phyloP scores from a whole-genome alignment of 2,329 filamentous ascomycete genomes.

The Fusarium subglutinans region DNA sequence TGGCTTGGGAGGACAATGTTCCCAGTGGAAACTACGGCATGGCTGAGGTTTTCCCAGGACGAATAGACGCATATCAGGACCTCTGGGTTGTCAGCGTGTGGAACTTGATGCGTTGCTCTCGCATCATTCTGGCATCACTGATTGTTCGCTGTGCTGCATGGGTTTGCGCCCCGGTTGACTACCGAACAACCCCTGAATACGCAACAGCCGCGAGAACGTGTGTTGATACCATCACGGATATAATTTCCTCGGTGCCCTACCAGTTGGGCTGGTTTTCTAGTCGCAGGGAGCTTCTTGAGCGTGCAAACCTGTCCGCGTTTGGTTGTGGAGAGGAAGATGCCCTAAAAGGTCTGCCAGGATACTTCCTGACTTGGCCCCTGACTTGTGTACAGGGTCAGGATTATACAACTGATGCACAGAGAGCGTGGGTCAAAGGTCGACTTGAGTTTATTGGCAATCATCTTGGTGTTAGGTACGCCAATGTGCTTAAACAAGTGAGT shows the following conservation, averaged over 20 bases:
- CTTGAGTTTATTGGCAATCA: conserved; percentile 64
- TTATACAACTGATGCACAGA: conserved; percentile 67
- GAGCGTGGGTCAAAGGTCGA: conserved; percentile 64
- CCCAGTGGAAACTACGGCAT: conserved; percentile 61
- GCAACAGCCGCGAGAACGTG: conserved; percentile 62
- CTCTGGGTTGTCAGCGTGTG: conserved; percentile 67
- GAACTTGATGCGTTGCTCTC: conserved; percentile 64
- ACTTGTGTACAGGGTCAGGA: conserved; percentile 64
- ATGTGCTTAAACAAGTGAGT: conserved; percentile 63
- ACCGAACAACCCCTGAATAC: conserved; percentile 70
- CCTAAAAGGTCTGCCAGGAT: conserved; percentile 65
- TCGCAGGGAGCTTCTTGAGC: conserved; percentile 52
- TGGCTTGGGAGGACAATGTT: conserved; percentile 66
- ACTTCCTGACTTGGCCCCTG: conserved; percentile 69
- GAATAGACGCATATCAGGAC: conserved; percentile 68
- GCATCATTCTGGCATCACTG: conserved; percentile 64
- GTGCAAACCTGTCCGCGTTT: conserved; percentile 56
- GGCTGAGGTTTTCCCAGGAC: conserved; percentile 68
- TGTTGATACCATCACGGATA: conserved; percentile 64
- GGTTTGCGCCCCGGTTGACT: conserved; percentile 68
- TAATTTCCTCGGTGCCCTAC: conserved; percentile 69
- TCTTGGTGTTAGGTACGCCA: conserved; percentile 67
- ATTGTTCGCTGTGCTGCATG: conserved; percentile 69
- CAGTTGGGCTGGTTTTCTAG: conserved; percentile 67
- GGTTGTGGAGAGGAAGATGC: conserved; percentile 60